Conservation (phyloP, 1,284 basidiomycete genomes). For the Pseudomicrostroma phylloplanum region DNA sequence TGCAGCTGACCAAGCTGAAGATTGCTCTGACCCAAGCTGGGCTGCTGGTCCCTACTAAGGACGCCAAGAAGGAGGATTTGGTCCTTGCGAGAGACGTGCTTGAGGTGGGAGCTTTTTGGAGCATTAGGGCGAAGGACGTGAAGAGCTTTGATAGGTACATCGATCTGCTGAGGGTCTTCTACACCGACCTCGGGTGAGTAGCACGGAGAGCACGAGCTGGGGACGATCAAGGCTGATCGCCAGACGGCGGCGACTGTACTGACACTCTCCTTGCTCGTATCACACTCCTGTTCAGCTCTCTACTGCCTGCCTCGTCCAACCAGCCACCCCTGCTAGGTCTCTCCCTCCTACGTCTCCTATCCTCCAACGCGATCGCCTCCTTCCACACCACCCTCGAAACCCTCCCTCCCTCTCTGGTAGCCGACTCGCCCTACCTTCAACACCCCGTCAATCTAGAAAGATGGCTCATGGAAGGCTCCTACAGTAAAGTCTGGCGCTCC, state of each 20-base stretch:
- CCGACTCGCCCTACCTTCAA: conserved; percentile 35
- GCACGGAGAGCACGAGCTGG: background rate
- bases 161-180: conserved; percentile 83
- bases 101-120: conserved; percentile 89
- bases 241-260: background rate
- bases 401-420: conserved; percentile 54
- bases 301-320: conserved; percentile 72
- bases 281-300: conserved; percentile 55
- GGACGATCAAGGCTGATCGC: background rate
- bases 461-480: conserved; percentile 98
- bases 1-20: conserved; percentile 54
- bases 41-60: conserved; percentile 60
- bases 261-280: background rate
- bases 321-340: conserved; percentile 85
- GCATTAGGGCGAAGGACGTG: conserved; percentile 78
- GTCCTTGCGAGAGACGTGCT: conserved; percentile 71
- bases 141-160: conserved; percentile 92
- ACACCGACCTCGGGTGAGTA: conserved; percentile 67
- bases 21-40: conserved; percentile 71
- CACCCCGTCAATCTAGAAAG: conserved; percentile 60
- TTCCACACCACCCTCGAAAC: conserved; percentile 99
- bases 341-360: conserved; percentile 85
- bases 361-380: conserved; percentile 91
- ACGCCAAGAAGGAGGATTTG: conserved; percentile 17
- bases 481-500: conserved; percentile 95